Base-by-base conservation (phyloP, 305 asterid species). In the Fraxinus platypoda region DNA sequence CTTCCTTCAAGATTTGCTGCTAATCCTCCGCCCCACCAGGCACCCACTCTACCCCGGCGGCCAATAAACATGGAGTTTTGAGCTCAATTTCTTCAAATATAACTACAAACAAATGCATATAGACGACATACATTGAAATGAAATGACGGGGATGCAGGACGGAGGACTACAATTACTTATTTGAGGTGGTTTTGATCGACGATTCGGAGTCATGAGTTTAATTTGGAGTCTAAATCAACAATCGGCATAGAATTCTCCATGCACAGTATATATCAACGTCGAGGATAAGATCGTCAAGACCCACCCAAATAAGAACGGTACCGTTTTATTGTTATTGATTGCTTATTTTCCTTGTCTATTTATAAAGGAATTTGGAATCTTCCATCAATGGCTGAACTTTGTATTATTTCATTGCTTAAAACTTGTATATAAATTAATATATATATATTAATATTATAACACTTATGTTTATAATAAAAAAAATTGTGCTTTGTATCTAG, bases 231-330 rank as follows among this genome's bases (percentile, higher is more conserved):
- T 8, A 91, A 89, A 83, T 88, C 93, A 34, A 91, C 94, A 6
- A 91, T 91, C 17, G 94, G 93, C 15, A 90, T 89, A 46, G 94
- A 91, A 78, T 91, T 91, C 76, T 91, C 90, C 49, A 89, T 91
- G 49, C 87, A 90, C 21, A 88, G 89, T 9, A 38, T 38, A 38
- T 25, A 77, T 89, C 81, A 87, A 87, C 77, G 88, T 91, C 19
- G 91, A 89, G 70, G 87, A 87, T 83, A 91, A 89, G 89, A 86
- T 90, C 74, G 78, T 89, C 77, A 89, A 91, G 79, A 92, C 91
- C 70, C 94, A 91, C 91, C 93, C 52, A 93, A 91, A 15, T 93
- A 91, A 76, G 92, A 91, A 78, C 80, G 91, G 91, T 91, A 70
- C 23, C 72, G 30, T 57, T 57, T 57, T 5, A 19, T 11, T 57